Percentiles rank a stretch among this genome's conserved stretches.
Conservation (phyloP, 148 eudicot genomes). For the Vaccinium vitisidaea region DNA sequence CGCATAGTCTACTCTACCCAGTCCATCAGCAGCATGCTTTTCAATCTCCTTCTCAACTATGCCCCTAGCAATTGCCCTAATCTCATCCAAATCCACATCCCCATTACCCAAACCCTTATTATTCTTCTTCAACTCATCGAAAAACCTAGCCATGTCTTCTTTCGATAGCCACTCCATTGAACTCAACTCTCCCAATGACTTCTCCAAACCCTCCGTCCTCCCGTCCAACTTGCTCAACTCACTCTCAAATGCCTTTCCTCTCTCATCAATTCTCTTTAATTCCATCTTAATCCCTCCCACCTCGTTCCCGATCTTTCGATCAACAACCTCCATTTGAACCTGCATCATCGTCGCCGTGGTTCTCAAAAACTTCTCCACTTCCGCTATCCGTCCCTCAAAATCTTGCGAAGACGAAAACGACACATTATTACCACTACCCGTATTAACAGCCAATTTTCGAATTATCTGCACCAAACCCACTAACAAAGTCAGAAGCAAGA, state of each 20-base stretch:
- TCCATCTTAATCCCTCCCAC: constrained; percentile 47
- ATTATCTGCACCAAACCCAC: constrained; percentile 61
- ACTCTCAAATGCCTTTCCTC: constrained; percentile 27
- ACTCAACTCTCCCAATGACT: constrained; percentile 34
- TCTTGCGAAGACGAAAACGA: constrained; percentile 32
- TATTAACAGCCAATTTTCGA: constrained; percentile 40
- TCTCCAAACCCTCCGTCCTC: constrained; percentile 41
- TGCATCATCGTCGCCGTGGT: constrained; percentile 61
- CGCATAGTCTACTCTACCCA: constrained; percentile 82
- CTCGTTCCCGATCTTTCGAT: constrained; percentile 50
- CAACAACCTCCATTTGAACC: constrained; percentile 66
- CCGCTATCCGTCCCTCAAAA: constrained; percentile 60
- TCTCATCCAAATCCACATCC: constrained; percentile 54
- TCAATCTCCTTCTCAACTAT: constrained; percentile 76
- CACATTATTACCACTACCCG: background rate
- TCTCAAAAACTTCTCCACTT: constrained; percentile 54
- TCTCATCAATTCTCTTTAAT: constrained; percentile 49
- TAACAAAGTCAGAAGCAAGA: constrained; percentile 48
- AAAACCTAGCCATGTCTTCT: constrained; percentile 49
- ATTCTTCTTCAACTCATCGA: constrained; percentile 50
- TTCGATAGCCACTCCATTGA: constrained; percentile 41
- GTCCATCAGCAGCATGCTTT: constrained; percentile 86
- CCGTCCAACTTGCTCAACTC: constrained; percentile 39
- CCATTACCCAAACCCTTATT: constrained; percentile 22
- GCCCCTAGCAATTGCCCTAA: constrained; percentile 61